Percentiles rank a stretch among this genome's conserved stretches.
Evolutionary conservation across 306 rosid species (phyloP).

Genomic region (Argentina anserina): DNA sequence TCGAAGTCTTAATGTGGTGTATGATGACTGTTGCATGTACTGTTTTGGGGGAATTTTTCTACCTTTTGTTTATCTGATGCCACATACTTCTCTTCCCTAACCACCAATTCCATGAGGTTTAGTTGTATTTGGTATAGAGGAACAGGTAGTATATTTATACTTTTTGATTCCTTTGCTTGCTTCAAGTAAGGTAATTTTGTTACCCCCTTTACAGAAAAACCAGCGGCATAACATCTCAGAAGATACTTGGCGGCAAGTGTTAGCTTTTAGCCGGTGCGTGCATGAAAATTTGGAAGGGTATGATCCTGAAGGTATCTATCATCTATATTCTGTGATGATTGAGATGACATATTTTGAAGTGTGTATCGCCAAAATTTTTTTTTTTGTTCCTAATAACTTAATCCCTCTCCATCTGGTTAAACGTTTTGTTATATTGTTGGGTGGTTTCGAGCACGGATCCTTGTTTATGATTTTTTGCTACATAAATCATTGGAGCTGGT

Average conservation of each 20-base stretch:
- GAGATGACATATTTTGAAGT: not conserved
- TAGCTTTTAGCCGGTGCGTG: constrained; percentile 89
- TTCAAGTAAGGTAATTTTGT: constrained; percentile 30
- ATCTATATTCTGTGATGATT: not conserved
- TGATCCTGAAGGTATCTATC: constrained; percentile 85
- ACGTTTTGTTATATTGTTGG: not conserved
- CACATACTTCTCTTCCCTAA: not conserved
- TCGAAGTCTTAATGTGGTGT: not conserved
- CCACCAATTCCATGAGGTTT: not conserved
- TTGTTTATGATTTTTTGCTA: not conserved
- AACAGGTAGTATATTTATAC: not conserved
- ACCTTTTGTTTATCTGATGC: not conserved
- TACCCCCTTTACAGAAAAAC: constrained; percentile 55
- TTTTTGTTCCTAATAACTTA: not conserved
- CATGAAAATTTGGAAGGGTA: constrained; percentile 85
- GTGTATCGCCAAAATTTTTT: no score
- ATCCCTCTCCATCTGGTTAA: not conserved
- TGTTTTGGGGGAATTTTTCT: not conserved
- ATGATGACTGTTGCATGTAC: not conserved
- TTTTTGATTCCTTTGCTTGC: not conserved
- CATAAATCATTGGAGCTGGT: not conserved
- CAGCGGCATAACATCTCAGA: constrained; percentile 93
- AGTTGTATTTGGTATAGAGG: not conserved
- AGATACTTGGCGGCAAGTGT: constrained; percentile 96
- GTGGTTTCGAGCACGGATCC: not conserved